Conservation (phyloP, 768 basidiomycete species). For the Tulasnella sp. region DNA sequence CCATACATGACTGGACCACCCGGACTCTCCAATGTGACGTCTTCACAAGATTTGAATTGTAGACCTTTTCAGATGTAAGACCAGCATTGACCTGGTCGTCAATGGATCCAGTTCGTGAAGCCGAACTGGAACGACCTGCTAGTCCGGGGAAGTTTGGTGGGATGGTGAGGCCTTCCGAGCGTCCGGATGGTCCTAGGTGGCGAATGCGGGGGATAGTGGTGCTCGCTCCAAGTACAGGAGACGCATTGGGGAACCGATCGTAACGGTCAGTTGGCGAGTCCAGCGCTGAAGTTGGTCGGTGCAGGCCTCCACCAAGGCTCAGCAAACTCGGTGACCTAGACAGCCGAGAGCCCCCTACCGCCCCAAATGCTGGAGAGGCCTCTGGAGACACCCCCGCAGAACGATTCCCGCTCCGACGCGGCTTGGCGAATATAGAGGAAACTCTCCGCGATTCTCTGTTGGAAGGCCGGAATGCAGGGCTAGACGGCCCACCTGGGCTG, state of each 20-base stretch:
- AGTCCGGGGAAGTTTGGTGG: conserved; percentile 1
- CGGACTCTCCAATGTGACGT: conserved; percentile 46
- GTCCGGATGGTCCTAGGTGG: conserved; percentile 56
- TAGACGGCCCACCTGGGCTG: conserved; percentile 31
- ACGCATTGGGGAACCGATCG: conserved; percentile 42
- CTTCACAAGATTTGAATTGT: conserved; percentile 8
- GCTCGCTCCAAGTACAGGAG: conserved; percentile 40
- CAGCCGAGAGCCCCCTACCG: conserved; percentile 47
- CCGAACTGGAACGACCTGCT: conserved; percentile 17
- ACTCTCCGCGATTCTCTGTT: conserved; percentile 30
- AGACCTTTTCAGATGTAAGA: background rate
- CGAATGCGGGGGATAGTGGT: conserved; percentile 50
- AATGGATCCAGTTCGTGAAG: background rate
- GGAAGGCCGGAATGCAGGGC: conserved; percentile 33
- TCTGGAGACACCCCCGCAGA: conserved; percentile 28
- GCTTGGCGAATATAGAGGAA: conserved; percentile 32
- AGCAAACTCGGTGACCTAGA: conserved; percentile 53
- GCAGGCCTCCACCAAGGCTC: conserved; percentile 30
- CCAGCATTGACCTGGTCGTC: conserved; percentile 13
- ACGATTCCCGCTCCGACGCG: conserved; percentile 24
- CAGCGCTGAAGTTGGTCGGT: background rate
- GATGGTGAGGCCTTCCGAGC: conserved; percentile 31
- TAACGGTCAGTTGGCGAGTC: conserved; percentile 39
- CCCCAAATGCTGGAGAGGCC: conserved; percentile 33
- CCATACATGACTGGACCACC: conserved; percentile 59